Conservation (phyloP, 495 filamentous ascomycete species). For the Pyrenopolyporus hunteri region DNA sequence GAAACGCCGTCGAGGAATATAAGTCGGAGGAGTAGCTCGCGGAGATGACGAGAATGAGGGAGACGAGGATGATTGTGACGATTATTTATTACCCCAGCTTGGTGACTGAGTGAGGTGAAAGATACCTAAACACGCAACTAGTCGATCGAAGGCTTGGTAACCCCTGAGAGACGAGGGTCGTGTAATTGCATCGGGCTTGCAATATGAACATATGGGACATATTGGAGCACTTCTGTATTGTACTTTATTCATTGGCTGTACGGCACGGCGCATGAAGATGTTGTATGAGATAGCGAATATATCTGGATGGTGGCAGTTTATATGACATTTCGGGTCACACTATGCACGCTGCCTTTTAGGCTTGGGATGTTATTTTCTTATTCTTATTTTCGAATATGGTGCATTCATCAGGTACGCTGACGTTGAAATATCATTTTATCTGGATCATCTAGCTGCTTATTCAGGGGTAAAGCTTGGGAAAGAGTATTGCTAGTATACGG, state of each 20-base stretch:
- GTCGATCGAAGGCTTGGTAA: not conserved
- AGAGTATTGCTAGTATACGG: too few species aligned
- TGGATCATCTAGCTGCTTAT: too few species aligned
- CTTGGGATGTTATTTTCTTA: too few species aligned
- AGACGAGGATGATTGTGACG: not conserved
- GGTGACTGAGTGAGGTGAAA: too few species aligned
- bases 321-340: not conserved
- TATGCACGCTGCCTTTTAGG: too few species aligned
- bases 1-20: constrained; percentile 40
- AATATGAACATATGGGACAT: constrained; percentile 2
- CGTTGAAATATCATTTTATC: too few species aligned
- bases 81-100: too few species aligned
- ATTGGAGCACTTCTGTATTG: not conserved
- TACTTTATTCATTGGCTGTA: not conserved
- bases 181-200: not conserved
- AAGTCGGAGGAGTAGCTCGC: constrained; percentile 41
- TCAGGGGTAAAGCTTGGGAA: too few species aligned
- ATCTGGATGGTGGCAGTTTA: not conserved
- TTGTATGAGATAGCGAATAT: not conserved
- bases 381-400: too few species aligned
- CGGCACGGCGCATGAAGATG: constrained; percentile 23
- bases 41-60: constrained; percentile 19
- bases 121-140: too few species aligned
- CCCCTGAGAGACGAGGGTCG: not conserved
- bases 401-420: too few species aligned